Evolutionary conservation across 1,139 yeast genomes (phyloP), one percentile per base, ranked within the genome.

Genomic region (Meyerozyma smithsonii): DNA sequence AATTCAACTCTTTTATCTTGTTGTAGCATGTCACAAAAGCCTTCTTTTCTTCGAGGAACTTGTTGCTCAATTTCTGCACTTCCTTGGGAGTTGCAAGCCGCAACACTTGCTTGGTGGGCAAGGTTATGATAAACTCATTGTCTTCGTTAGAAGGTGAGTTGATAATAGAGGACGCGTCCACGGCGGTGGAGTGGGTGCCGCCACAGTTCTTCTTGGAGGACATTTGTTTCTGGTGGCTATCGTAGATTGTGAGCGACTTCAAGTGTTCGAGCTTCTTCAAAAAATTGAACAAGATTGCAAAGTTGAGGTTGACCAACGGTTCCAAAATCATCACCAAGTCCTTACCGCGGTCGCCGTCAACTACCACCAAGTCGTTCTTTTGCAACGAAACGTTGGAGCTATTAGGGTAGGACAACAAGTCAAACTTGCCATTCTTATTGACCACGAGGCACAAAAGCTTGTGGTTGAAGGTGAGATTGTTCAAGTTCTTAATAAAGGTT

Each of bases 251-350:
- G 52, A 84, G 79, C 42, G 89, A 84, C 56, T 85, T 86, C 46
- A 82, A 71, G 57, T 85, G 94, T 52, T 86, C 85, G 52, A 82
- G 76, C 57, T 84, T 84, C 59, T 83, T 84, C 54, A 84, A 63
- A 52, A 86, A 84, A 59, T 89, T 89, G 56, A 92, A 77, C 46
- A 86, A 72, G 28, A 87, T 78, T 1, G 95, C 97, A 52, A 67
- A 61, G 43, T 69, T 64, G 43, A 71, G 59, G 46, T 60, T 63
- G 17, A 69, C 66, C 45, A 69, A 55, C 1, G 77, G 76, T 40
- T 69, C 72, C 38, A 69, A 58, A 42, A 72, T 68, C 76, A 70
- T 69, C n/a, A 69, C 77, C 45, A 71, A 56, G 49, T 72, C 77
- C 46, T 70, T 71, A 7, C 77, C 77, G 44, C 77, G 58, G 50